A percentile compares a stretch with the other conserved stretches of the same genome.
These are phyloP conservation scores for Skeletonema potamos DNA, from an alignment of 108 stramenopile genomes.

Conservation along the genomic window DNA sequence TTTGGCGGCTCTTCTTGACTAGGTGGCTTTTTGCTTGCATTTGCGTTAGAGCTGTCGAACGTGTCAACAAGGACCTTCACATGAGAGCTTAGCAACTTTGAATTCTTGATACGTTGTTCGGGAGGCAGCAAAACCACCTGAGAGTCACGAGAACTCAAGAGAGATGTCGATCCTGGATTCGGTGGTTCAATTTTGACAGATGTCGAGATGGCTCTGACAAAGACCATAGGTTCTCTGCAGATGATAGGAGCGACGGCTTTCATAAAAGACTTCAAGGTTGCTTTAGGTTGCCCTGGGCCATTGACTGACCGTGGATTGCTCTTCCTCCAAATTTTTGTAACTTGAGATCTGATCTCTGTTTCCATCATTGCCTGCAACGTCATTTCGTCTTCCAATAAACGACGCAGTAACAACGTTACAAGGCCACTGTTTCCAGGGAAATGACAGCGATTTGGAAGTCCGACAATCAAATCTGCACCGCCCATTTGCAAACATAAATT, in stretches of 20 bases:
- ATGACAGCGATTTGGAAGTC: conserved; percentile 54
- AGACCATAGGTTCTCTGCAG: conserved; percentile 70
- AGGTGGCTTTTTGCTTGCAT: conserved; percentile 16
- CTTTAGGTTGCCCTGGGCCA: conserved; percentile 23
- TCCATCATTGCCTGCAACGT: conserved; percentile 91
- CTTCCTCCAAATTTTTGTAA: conserved; percentile 59
- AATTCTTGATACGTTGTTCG: conserved; percentile 49
- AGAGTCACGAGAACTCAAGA: conserved; percentile 11
- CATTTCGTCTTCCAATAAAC: conserved; percentile 85
- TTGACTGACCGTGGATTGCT: conserved; percentile 39
- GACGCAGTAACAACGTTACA: conserved; percentile 72
- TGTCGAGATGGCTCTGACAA: conserved; percentile 68
- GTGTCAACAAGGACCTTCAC: background rate
- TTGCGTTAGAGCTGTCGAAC: background rate
- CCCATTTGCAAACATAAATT: conserved; percentile 64
- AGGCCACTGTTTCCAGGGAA: conserved; percentile 77
- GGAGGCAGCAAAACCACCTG: conserved; percentile 47
- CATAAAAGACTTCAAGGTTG: conserved; percentile 58
- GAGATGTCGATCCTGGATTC: conserved; percentile 24
- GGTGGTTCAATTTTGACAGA: conserved; percentile 42
- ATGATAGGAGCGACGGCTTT: conserved; percentile 63
- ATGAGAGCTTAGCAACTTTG: conserved; percentile 47
- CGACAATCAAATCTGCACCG: conserved; percentile 73
- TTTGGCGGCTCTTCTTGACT: conserved; percentile 44
- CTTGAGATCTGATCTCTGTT: conserved; percentile 76